Percentiles rank a stretch among this genome's conserved stretches.
Evolutionary conservation across 2,329 filamentous ascomycete genomes (phyloP).

Genomic region (Colletotrichum melonis): DNA sequence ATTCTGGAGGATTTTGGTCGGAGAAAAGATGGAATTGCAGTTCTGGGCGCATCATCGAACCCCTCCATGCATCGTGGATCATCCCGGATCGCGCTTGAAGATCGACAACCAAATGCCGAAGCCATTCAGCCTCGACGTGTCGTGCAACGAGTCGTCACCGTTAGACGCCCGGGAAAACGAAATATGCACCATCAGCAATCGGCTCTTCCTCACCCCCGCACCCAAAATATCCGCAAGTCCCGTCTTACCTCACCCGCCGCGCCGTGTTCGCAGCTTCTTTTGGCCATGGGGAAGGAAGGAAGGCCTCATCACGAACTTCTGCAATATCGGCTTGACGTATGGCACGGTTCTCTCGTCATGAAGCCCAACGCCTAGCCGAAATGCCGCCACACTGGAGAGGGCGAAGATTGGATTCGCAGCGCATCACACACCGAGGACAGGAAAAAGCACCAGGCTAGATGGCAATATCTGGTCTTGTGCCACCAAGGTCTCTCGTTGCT

Average conservation of each 20-base stretch:
- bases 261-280: not conserved
- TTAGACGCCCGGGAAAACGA: not conserved
- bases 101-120: constrained; percentile 24
- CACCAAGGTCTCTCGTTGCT: not conserved
- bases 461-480: not conserved
- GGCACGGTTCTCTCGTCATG: not conserved
- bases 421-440: not conserved
- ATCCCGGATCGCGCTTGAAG: constrained; percentile 24
- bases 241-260: not conserved
- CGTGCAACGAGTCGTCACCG: not conserved
- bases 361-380: not conserved
- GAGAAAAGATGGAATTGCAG: not conserved
- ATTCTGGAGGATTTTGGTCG: not conserved
- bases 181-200: not conserved
- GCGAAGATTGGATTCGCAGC: not conserved
- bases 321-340: not conserved
- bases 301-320: not conserved
- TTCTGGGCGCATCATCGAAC: constrained; percentile 13
- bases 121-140: constrained; percentile 3
- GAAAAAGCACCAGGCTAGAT: not conserved
- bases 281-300: too few species aligned
- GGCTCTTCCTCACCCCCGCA: not conserved
- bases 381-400: not conserved
- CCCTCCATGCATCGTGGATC: constrained; percentile 36
- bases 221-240: not conserved